Conservation (phyloP, 441 rosid species). For the Rhodomyrtus psidioides region DNA sequence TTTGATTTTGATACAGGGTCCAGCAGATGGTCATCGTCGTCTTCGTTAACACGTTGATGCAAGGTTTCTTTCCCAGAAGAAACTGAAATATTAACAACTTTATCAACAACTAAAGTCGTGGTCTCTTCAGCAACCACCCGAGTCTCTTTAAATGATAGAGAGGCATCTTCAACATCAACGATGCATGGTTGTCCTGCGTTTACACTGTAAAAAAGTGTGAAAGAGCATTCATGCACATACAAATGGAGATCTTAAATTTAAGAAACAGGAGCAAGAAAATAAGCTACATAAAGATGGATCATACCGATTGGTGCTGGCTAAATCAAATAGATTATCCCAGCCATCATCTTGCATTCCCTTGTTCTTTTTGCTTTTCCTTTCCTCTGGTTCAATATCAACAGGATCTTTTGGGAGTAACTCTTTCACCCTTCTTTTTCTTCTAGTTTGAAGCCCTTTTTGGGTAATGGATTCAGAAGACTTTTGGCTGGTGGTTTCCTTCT, state of each 20-base stretch:
- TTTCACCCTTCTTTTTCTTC: conserved; percentile 49
- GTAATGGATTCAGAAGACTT: conserved; percentile 15
- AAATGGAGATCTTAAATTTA: neutral
- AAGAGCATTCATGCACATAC: neutral
- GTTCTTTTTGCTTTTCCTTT: conserved; percentile 25
- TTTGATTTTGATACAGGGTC: neutral
- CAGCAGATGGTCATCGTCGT: neutral
- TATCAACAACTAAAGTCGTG: neutral
- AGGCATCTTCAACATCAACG: neutral
- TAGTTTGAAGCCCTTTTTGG: conserved; percentile 30
- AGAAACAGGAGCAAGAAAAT: neutral
- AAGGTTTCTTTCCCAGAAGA: neutral
- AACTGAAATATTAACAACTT: neutral
- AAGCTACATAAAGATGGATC: neutral
- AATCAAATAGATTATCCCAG: neutral
- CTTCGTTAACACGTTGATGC: neutral
- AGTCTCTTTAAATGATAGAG: neutral
- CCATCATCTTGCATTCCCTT: conserved; percentile 28
- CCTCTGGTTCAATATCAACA: conserved; percentile 14
- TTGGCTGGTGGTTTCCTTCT: conserved; percentile 8
- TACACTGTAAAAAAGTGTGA: neutral
- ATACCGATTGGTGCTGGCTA: neutral
- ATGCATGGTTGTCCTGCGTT: neutral
- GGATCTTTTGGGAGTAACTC: conserved; percentile 14
- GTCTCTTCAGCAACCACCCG: neutral